Conservation (phyloP, 2,329 filamentous ascomycete species). For the Ophiosphaerella korrae region DNA sequence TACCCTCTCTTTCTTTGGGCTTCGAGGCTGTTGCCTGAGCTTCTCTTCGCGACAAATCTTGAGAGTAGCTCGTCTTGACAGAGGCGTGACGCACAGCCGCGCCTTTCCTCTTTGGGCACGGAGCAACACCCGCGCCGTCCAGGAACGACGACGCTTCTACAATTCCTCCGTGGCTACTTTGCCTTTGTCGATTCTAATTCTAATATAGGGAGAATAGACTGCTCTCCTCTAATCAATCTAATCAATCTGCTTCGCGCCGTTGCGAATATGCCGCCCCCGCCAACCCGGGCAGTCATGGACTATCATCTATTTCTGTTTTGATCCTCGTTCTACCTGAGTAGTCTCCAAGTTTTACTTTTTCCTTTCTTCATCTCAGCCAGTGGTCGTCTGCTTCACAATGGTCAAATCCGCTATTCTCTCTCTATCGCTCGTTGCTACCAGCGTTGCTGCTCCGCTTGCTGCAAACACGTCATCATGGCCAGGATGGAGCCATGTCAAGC, state of each 20-base stretch:
- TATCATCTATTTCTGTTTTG: neutral
- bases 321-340: slow-evolving; percentile 11
- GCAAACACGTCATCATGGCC: slow-evolving; percentile 29
- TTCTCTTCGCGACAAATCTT: no score
- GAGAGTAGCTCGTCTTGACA: neutral
- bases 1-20: no score
- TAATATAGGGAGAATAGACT: slow-evolving; percentile 25
- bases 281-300: slow-evolving; percentile 9
- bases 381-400: slow-evolving; percentile 14
- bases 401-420: slow-evolving; percentile 28
- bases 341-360: neutral
- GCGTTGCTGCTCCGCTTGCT: slow-evolving; percentile 25
- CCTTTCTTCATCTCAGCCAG: neutral
- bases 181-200: slow-evolving; percentile 6
- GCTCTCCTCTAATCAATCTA: slow-evolving; percentile 32
- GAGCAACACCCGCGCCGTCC: slow-evolving; percentile 4
- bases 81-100: neutral
- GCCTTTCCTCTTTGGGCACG: slow-evolving; percentile 14
- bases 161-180: slow-evolving; percentile 25
- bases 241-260: slow-evolving; percentile 28
- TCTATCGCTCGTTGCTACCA: slow-evolving; percentile 25
- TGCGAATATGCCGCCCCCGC: slow-evolving; percentile 17
- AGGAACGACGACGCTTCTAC: slow-evolving; percentile 5
- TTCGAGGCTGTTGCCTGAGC: neutral
- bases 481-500: slow-evolving; percentile 40